Percentiles rank a stretch among this genome's conserved stretches.
Evolutionary conservation across 1,139 yeast species (phyloP).

Genomic region (Tardiomyces digboiensis): DNA sequence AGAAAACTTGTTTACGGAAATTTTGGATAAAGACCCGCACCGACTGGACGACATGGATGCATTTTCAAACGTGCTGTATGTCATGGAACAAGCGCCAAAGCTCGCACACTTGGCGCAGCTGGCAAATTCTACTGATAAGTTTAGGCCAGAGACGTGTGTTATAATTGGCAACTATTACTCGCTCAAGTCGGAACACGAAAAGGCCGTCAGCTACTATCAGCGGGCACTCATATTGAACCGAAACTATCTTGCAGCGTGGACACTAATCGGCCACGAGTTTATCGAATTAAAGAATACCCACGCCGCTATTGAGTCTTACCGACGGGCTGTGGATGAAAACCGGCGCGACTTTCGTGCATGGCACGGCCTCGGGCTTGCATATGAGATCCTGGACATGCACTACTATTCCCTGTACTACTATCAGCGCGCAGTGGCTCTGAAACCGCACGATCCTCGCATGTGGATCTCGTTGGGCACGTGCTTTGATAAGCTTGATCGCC

Average conservation of each 20-base stretch:
- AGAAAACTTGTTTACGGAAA: slow-evolving; percentile 66
- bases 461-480: slow-evolving; percentile 96
- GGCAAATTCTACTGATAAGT: slow-evolving; percentile 74
- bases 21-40: slow-evolving; percentile 71
- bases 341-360: slow-evolving; percentile 92
- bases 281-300: slow-evolving; percentile 94
- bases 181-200: slow-evolving; percentile 86
- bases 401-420: slow-evolving; percentile 86
- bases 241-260: slow-evolving; percentile 89
- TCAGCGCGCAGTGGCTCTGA: slow-evolving; percentile 76
- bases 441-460: slow-evolving; percentile 84
- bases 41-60: slow-evolving; percentile 86
- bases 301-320: slow-evolving; percentile 93
- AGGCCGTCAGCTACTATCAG: slow-evolving; percentile 87
- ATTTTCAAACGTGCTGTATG: slow-evolving; percentile 88
- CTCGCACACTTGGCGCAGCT: slow-evolving; percentile 81
- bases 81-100: slow-evolving; percentile 83
- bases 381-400: slow-evolving; percentile 94
- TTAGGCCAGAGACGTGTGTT: slow-evolving; percentile 93
- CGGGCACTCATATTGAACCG: slow-evolving; percentile 79
- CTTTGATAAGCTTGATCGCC: slow-evolving; percentile 68
- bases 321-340: slow-evolving; percentile 88
- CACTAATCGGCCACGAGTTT: slow-evolving; percentile 98
- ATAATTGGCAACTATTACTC: slow-evolving; percentile 92
- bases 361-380: slow-evolving; percentile 98